Evolutionary conservation across 257 asterid genomes (phyloP).

Genomic region (Nicotiana attenuata): DNA sequence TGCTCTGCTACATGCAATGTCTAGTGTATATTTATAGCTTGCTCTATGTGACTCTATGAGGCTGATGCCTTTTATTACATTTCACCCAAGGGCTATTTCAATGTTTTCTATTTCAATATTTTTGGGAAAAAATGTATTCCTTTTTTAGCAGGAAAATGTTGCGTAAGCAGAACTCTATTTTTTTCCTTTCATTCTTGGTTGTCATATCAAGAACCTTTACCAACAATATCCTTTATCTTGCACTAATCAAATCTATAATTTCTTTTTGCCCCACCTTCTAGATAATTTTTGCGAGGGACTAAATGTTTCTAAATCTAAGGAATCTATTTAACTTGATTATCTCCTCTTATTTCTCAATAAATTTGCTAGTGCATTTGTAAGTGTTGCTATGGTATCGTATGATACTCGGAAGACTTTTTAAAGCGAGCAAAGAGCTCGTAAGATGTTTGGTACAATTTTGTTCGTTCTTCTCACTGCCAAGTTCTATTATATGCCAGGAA

Average conservation of each 20-base stretch:
- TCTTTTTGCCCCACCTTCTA: background rate
- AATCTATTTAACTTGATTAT: background rate
- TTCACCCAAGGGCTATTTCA: background rate
- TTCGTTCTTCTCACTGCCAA: background rate
- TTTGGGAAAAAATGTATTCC: background rate
- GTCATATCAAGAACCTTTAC: background rate
- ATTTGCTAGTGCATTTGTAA: background rate
- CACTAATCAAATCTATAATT: background rate
- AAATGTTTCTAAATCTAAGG: background rate
- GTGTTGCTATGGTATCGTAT: background rate
- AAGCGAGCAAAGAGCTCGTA: background rate
- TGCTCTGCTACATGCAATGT: background rate
- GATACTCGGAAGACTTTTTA: background rate
- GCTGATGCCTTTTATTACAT: background rate
- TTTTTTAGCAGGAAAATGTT: background rate
- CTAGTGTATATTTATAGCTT: background rate
- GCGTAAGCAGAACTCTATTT: background rate
- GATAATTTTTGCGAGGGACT: background rate
- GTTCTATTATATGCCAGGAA: slow-evolving; percentile 20
- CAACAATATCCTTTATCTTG: background rate
- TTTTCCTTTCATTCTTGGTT: background rate
- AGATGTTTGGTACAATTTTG: background rate
- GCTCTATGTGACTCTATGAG: background rate
- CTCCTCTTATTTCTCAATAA: background rate
- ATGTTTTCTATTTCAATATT: too few relatives aligned